Evolutionary conservation across 805 yeast genomes (phyloP), one percentile per base, ranked within the genome.

Genomic region (Hagleromyces aurorensis): DNA sequence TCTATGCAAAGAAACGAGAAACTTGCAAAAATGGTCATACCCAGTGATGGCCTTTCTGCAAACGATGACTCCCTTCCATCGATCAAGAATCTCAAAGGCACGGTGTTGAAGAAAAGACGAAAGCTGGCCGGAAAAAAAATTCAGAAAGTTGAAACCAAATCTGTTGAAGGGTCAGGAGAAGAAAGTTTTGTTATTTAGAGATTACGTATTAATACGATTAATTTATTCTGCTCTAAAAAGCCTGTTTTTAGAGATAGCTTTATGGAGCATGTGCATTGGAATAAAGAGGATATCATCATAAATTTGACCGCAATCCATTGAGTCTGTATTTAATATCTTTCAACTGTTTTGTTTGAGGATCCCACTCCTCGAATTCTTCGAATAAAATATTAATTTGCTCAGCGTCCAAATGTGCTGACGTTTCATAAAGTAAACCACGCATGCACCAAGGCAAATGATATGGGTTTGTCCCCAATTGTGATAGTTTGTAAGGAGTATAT

Each of bases 361-460:
- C 70, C 98, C 98, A 89, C 15, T 63, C 58, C 29, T 80, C 91
- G 52, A 83, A 89, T 51, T 81, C 81, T 18, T 64, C 65, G 38
- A 78, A 73, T 24, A 87, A 65, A 27, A 63, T 60, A 18, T 67
- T 59, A 15, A 85, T 71, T 36, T 81, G 84, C 7, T 64, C 61
- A n/a, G 64, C 61, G 8, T 75, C 75, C 27, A 66, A 59, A 38
- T 63, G 68, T 38, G 54, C 64, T 34, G 67, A 69, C 0, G 78
- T 68, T 30, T 78, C 94, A 40, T 72, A 76, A 17, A 86, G 57
- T 24, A 89, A 60, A 0, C 96, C 95, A 24, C 95, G 62, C 60
- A 86, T 71, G 46, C 93, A 81, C 96, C 96, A 89, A 1, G 97
- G 97, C 21, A 89, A 59, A 35, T 80, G 75, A 48, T 71, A 89